Base-by-base conservation (phyloP, 2,329 filamentous ascomycete genomes). In the Elsinoe perseae region DNA sequence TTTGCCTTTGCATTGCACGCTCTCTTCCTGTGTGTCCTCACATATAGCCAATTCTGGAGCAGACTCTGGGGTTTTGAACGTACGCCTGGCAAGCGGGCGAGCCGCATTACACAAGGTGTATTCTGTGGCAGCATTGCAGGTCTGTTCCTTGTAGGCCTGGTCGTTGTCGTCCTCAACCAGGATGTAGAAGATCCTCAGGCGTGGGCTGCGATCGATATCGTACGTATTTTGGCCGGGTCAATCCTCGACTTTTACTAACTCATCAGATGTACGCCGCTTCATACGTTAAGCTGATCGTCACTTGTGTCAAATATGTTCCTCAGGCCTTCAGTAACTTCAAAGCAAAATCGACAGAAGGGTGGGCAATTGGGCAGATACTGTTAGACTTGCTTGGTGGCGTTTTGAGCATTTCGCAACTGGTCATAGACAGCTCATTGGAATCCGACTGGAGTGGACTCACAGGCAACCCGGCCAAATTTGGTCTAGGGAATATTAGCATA, bases 391-490 rank as follows among this genome's bases (percentile, higher is more conserved):
- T 77, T 1, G 93, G 93, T 34, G 90, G 92, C 32, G 67, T 93
- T 16, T 75, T 97, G 50, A 95, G 89, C 58, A 78, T 96, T 54
- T 73, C 80, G 2, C 93, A 98, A 72, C 80, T 95, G 60, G 73
- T 85, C 20, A 84, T 97, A 59, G 93, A 97, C 73, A 90, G 89
- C 58, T 89, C 85, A 58, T 73, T 95, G 34, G 84, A 93, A 69
- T 80, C 79, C 56, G 89, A 95, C 73, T 96, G 92, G 91, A 87
- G 85, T 48, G 93, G 92, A 20, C 78, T 97, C 57, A 90, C 85
- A 0, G 92, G 91, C 1, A 97, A 97, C 69, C 89, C 90, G 0
- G 85, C 93, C 63, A 98, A 97, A 74, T 83, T 97, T 58, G 83
- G 84, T 2, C 77, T 97, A 40, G 87, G 88, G 12, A 92, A 95